A percentile compares a stretch with the other conserved stretches of the same genome.
Evolutionary conservation across 1,284 basidiomycete genomes (phyloP).

Genomic region (Tilletia indica): DNA sequence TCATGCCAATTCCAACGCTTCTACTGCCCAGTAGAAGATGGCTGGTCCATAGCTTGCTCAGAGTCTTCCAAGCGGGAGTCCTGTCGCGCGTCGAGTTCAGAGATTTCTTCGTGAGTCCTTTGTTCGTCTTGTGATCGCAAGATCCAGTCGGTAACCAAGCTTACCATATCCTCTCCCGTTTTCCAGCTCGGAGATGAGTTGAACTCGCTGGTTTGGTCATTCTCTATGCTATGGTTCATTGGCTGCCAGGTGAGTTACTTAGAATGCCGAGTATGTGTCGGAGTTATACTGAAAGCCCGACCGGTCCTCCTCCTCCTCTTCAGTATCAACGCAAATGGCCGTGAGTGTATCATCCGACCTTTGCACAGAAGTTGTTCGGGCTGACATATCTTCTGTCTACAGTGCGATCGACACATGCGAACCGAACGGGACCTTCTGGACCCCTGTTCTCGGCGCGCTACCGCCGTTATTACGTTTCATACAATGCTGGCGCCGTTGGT

Average conservation of each 20-base stretch:
- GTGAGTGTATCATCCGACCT: background rate
- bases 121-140: background rate
- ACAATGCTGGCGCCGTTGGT: constrained; percentile 82
- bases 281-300: background rate
- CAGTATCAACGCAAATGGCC: constrained; percentile 60
- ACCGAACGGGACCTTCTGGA: constrained; percentile 49
- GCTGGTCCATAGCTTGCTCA: constrained; percentile 68
- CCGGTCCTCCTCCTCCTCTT: constrained; percentile 25
- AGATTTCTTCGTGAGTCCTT: constrained; percentile 45
- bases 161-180: background rate
- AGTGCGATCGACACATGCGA: constrained; percentile 35
- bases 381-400: background rate
- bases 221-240: constrained; percentile 60
- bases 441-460: constrained; percentile 63
- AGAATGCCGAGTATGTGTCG: background rate
- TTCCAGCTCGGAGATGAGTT: constrained; percentile 52
- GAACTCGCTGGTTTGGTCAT: constrained; percentile 53
- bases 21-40: constrained; percentile 72
- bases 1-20: constrained; percentile 74
- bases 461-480: constrained; percentile 74
- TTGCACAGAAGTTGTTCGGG: too few species aligned
- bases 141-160: background rate
- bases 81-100: constrained; percentile 57
- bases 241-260: constrained; percentile 60
- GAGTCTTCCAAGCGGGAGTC: constrained; percentile 66